Evolutionary conservation across 2,329 filamentous ascomycete genomes (phyloP).

Genomic region (Bipolaris cookei): DNA sequence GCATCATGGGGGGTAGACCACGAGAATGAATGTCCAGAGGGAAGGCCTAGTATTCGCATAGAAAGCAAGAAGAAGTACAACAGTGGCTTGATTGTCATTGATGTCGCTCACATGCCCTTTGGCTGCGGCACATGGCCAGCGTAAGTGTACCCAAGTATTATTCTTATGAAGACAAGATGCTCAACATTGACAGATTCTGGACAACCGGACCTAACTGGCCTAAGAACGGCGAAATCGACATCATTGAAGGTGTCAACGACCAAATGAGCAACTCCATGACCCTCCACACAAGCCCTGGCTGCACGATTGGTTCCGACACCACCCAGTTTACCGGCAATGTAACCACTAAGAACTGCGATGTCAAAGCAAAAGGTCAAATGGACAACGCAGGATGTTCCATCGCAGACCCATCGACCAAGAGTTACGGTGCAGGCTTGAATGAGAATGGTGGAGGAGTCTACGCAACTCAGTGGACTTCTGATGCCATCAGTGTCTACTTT

Average conservation of each 20-base stretch:
- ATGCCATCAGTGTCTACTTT: conserved; percentile 79
- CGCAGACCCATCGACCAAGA: conserved; percentile 46
- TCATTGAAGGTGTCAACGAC: conserved; percentile 57
- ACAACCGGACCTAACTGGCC: conserved; percentile 43
- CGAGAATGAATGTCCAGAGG: conserved; percentile 45
- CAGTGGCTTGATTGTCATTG: conserved; percentile 56
- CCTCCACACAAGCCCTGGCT: conserved; percentile 56
- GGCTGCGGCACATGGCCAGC: conserved; percentile 62
- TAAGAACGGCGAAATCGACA: conserved; percentile 56
- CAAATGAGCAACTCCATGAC: conserved; percentile 53
- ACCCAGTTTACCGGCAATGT: conserved; percentile 58
- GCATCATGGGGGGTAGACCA: conserved; percentile 57
- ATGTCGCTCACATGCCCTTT: conserved; percentile 60
- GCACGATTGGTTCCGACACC: conserved; percentile 47
- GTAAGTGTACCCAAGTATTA: conserved; percentile 19
- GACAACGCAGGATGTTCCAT: conserved; percentile 54
- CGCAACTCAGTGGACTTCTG: conserved; percentile 68
- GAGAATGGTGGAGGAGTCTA: conserved; percentile 54
- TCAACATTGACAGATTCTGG: conserved; percentile 38
- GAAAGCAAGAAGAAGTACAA: conserved; percentile 56
- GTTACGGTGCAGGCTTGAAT: conserved; percentile 63
- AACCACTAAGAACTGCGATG: conserved; percentile 58
- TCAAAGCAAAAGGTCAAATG: conserved; percentile 49
- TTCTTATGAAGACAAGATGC: background rate
- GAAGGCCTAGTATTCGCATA: conserved; percentile 56